Percentiles rank a stretch among this genome's conserved stretches.
phyloP scores from a whole-genome alignment of 306 rosid species.

The Casuarina equisetifolia region DNA sequence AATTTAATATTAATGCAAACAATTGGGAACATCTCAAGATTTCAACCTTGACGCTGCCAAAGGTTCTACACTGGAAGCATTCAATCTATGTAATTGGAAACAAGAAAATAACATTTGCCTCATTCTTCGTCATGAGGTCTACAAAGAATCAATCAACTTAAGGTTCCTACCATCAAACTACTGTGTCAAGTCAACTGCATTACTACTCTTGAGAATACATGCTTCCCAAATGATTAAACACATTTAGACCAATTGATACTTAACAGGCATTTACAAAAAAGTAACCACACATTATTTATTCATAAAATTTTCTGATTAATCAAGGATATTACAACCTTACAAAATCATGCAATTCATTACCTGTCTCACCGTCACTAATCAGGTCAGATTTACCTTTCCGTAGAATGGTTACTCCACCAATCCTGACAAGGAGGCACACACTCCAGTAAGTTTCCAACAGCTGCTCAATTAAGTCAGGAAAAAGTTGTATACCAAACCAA shows the following conservation, averaged over 20 bases:
- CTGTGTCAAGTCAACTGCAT: not conserved
- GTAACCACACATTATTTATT: not conserved
- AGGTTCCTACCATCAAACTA: not conserved
- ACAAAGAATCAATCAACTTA: not conserved
- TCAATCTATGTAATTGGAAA: not conserved
- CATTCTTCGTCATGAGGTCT: not conserved
- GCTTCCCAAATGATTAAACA: not conserved
- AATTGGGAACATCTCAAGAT: not conserved
- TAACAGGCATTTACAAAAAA: conserved; percentile 2
- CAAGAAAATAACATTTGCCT: not conserved
- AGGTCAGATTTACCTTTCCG: conserved; percentile 80
- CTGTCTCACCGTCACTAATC: conserved; percentile 77
- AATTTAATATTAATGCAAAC: not conserved
- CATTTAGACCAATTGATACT: not conserved
- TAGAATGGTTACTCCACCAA: conserved; percentile 80
- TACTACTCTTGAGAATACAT: not conserved
- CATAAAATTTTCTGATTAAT: not conserved
- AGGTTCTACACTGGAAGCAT: not conserved
- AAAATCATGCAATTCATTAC: conserved; percentile 39
- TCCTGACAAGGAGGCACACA: conserved; percentile 50
- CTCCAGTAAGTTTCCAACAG: conserved; percentile 24
- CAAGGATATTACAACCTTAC: not conserved
- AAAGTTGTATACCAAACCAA: not conserved
- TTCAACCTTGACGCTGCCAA: not conserved
- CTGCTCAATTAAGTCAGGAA: not conserved